Percentiles rank a stretch among this genome's conserved stretches.
Evolutionary conservation across 2,329 filamentous ascomycete genomes (phyloP).

Genomic region (Verticillium dahliae): DNA sequence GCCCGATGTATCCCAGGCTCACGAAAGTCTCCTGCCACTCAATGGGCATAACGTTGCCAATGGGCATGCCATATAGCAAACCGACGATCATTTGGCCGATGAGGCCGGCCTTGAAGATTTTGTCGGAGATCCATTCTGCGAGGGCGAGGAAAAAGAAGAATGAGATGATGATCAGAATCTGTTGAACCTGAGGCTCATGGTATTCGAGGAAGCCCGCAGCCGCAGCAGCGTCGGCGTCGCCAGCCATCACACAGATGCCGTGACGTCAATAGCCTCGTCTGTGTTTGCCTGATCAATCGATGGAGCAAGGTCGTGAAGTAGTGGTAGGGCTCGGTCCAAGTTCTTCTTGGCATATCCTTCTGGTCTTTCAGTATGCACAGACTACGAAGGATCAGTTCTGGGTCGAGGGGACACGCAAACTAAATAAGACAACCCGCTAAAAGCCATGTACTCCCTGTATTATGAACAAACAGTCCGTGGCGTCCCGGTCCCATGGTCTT

Average conservation of each 20-base stretch:
- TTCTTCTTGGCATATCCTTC: background rate
- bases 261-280: background rate
- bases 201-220: slow-evolving; percentile 25
- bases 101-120: slow-evolving; percentile 34
- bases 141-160: slow-evolving; percentile 37
- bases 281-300: background rate
- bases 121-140: slow-evolving; percentile 31
- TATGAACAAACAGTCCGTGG: background rate
- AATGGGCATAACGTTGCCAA: slow-evolving; percentile 34
- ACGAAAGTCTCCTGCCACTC: slow-evolving; percentile 39
- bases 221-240: slow-evolving; percentile 1
- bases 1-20: slow-evolving; percentile 37
- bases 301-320: background rate
- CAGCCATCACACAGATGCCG: background rate
- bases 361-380: background rate
- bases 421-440: background rate
- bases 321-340: background rate
- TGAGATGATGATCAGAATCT: slow-evolving; percentile 32
- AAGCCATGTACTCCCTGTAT: background rate
- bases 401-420: background rate
- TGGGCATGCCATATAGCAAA: slow-evolving; percentile 35
- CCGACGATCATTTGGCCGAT: slow-evolving; percentile 40
- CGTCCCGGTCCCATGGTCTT: background rate
- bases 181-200: slow-evolving; percentile 29
- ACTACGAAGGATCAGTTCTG: background rate